phyloP scores from a whole-genome alignment of 2,329 filamentous ascomycete genomes.

The Phyllosticta capitalensis region DNA sequence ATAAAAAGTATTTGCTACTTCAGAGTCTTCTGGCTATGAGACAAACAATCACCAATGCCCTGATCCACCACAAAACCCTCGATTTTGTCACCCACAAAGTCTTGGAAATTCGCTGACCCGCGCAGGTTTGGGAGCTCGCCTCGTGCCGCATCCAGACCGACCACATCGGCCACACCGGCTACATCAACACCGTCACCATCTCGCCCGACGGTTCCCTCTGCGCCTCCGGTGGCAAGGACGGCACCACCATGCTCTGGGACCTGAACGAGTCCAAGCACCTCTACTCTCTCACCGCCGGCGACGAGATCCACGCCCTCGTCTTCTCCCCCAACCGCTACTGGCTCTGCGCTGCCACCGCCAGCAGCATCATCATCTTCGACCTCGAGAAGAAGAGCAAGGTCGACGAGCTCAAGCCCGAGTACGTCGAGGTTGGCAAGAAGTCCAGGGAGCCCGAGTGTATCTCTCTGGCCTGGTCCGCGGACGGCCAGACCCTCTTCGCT shows the following conservation, averaged over 20 bases:
- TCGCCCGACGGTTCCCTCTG: constrained; percentile 98
- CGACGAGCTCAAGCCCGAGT: constrained; percentile 98
- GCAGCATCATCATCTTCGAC: constrained; percentile 99
- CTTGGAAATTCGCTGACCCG: constrained; percentile 20
- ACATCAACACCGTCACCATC: constrained; percentile 99
- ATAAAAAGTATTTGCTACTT: constrained; percentile 99
- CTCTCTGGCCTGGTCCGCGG: constrained; percentile 92
- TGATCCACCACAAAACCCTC: constrained; percentile 46
- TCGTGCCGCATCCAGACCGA: constrained; percentile 99
- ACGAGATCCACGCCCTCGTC: constrained; percentile 99
- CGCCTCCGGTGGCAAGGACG: constrained; percentile 98
- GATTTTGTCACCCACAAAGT: constrained; percentile 7
- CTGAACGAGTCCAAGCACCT: constrained; percentile 99
- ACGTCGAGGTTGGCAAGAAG: constrained; percentile 95
- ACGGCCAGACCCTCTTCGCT: constrained; percentile 98
- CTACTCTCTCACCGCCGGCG: constrained; percentile 98
- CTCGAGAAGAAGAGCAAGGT: constrained; percentile 99
- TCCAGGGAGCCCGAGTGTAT: constrained; percentile 97
- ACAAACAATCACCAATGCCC: constrained; percentile 84
- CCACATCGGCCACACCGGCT: constrained; percentile 99
- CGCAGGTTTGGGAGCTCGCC: constrained; percentile 96
- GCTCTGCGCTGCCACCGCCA: constrained; percentile 96
- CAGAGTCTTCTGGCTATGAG: constrained; percentile 98
- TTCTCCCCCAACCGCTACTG: constrained; percentile 99
- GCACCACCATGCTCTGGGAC: constrained; percentile 99